Evolutionary conservation across 306 rosid species (phyloP).

Genomic region (Rosa multiflora): DNA sequence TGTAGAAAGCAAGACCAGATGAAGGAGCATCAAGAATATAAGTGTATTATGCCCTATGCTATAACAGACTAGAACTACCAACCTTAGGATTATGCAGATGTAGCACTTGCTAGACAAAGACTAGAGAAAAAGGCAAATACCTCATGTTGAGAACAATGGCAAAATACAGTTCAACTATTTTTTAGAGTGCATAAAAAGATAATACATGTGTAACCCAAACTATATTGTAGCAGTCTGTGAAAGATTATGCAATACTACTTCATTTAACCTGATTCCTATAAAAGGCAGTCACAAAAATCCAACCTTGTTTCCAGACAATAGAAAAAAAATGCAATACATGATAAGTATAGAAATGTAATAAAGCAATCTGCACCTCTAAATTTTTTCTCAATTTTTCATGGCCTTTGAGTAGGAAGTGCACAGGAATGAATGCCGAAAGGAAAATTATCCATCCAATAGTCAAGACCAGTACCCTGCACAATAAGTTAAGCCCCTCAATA

Average conservation of each 20-base stretch:
- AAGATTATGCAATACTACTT: background rate
- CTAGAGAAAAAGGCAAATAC: background rate
- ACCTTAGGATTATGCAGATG: background rate
- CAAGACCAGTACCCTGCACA: constrained; percentile 79
- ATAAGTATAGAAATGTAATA: constrained; percentile 1
- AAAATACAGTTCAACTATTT: background rate
- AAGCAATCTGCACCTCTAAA: constrained; percentile 65
- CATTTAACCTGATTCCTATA: background rate
- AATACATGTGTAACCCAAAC: background rate
- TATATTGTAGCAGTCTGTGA: background rate
- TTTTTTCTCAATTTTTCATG: constrained; percentile 67
- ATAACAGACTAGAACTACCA: background rate
- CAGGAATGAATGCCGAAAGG: constrained; percentile 84
- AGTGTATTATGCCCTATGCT: background rate
- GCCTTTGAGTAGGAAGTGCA: constrained; percentile 68
- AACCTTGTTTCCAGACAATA: background rate
- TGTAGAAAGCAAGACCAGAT: background rate
- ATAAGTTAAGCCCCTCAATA: constrained; percentile 9
- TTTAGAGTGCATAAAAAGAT: background rate
- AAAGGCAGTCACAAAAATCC: background rate
- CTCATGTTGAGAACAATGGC: background rate
- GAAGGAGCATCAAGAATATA: background rate
- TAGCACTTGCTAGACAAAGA: background rate
- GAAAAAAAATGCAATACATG: background rate
- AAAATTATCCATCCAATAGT: constrained; percentile 91